Conservation (phyloP, 768 basidiomycete species). For the Trametes coccinea region DNA sequence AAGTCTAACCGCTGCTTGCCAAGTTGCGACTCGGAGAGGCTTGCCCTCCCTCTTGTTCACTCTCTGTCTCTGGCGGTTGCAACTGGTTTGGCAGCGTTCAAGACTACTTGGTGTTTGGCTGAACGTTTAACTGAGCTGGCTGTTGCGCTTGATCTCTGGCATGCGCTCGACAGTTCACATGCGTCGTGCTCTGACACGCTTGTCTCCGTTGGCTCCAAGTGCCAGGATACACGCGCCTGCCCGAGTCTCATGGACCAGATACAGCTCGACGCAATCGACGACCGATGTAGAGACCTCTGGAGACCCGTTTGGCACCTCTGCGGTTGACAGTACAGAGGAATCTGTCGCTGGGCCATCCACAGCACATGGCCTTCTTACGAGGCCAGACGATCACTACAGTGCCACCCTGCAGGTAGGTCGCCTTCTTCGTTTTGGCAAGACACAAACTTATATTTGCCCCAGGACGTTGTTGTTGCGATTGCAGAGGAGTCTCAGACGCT, state of each 20-base stretch:
- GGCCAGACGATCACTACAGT: not conserved
- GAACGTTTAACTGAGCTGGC: too few relatives aligned
- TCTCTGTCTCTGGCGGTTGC: too few relatives aligned
- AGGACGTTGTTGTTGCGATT: not conserved
- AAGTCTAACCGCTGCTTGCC: too few relatives aligned
- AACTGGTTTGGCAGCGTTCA: too few relatives aligned
- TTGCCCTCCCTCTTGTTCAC: not conserved
- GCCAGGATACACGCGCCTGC: not conserved
- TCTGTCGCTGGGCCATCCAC: not conserved
- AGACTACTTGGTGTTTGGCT: not conserved
- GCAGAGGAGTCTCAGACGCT: too few relatives aligned
- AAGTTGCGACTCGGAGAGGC: too few relatives aligned
- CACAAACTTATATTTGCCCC: not conserved
- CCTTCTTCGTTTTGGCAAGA: not conserved
- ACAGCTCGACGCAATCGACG: not conserved
- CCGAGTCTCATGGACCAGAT: not conserved
- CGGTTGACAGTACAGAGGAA: not conserved
- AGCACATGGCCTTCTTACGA: not conserved
- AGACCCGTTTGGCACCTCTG: not conserved
- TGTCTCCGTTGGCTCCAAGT: not conserved
- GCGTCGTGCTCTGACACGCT: not conserved
- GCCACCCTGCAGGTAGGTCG: not conserved
- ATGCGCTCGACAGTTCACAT: not conserved
- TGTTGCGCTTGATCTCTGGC: too few relatives aligned
- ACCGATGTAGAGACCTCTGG: not conserved